Percentiles rank a stretch among this genome's conserved stretches.
Conservation (phyloP, 257 asterid genomes). For the Solanum microdontum region DNA sequence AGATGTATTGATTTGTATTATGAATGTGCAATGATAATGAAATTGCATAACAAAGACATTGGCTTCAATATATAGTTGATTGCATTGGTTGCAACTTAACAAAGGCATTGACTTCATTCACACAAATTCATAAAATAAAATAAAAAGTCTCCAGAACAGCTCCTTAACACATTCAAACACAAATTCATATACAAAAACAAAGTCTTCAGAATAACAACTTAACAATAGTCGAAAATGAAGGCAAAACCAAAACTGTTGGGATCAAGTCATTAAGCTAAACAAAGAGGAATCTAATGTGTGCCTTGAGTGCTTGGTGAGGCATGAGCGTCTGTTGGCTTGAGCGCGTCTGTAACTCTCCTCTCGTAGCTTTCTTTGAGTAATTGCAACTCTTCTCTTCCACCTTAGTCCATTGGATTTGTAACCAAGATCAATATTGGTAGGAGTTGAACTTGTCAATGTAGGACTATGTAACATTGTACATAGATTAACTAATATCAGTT, state of each 20-base stretch:
- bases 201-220: neutral
- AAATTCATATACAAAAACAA: no score
- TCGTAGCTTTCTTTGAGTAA: neutral
- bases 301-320: neutral
- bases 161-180: neutral
- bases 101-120: neutral
- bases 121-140: neutral
- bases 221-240: neutral
- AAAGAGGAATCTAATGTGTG: neutral
- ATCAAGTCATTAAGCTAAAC: no score
- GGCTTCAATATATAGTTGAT: neutral
- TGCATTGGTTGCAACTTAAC: neutral
- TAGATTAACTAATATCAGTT: neutral
- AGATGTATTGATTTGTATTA: neutral
- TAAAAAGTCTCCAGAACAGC: neutral
- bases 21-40: neutral
- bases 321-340: neutral
- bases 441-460: neutral
- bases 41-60: neutral
- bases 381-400: neutral
- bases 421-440: neutral
- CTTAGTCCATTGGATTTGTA: neutral
- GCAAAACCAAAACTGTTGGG: neutral
- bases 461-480: neutral
- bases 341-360: neutral